Base-by-base conservation (phyloP, 495 filamentous ascomycete species). In the Pseudevernia furfuracea region DNA sequence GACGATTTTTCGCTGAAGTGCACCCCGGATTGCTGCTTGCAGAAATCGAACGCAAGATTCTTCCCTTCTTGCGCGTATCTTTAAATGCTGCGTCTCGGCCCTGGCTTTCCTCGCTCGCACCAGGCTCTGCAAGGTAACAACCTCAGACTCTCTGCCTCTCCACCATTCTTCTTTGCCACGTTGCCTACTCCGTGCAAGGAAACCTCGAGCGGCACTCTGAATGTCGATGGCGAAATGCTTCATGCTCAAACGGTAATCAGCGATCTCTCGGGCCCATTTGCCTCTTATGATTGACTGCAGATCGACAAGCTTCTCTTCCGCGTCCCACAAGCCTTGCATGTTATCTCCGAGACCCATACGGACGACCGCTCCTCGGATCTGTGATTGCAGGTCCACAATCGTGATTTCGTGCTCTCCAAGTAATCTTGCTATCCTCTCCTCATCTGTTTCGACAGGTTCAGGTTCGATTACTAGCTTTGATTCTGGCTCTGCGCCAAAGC, bases 271-370 rank as follows among this genome's bases (percentile, higher is more conserved):
- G 0, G 85, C 81, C 81, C 85, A 90, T 66, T 86, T 85, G 36
- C 92, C 95, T 66, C 95, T 84, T 38, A 97, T 84, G 39, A 84
- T 83, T 6, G 92, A 84, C 72, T 99, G 95, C 36, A 99, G 77
- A 46, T 94, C 85, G 39, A 92, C 73, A 21, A 97, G 76, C 71
- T 81, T 77, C 17, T 86, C 82, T 74, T 99, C 95, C 15, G 82
- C 82, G 68, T 95, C 87, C 94, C 95, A 97, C n/a, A 97, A 79
- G 37, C 83, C 73, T 69, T 94, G 89, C 93, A 97, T 97, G 57
- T 81, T 81, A 14, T 88, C 76, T 21, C 92, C 93, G 17, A 97
- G 84, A 62, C 82, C 81, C 74, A 96, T 77, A 58, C 95, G 83
- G 30, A 90, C 66, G 61, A 93, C 73, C 12, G 91, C 90, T 21